These are phyloP conservation scores for Ogataea trehalophila DNA, from an alignment of 805 yeast genomes.

Conservation along the genomic window DNA sequence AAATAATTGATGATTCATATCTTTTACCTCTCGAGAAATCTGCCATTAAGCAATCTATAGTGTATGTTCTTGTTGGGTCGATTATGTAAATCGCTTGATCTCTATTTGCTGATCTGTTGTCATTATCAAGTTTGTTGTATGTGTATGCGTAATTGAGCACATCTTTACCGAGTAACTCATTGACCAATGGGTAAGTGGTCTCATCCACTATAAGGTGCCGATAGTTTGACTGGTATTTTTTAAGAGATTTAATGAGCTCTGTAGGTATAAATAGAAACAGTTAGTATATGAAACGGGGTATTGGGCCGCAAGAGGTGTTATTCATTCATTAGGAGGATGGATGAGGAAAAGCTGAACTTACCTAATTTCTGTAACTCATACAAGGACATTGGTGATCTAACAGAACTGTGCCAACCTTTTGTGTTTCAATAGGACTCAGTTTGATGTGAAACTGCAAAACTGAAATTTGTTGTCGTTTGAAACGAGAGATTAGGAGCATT, in stretches of 20 bases:
- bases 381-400: constrained; percentile 16
- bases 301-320: not conserved
- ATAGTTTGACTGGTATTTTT: constrained; percentile 15
- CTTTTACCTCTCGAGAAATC: constrained; percentile 69
- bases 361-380: constrained; percentile 24
- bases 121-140: constrained; percentile 26
- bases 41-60: constrained; percentile 69
- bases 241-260: constrained; percentile 18
- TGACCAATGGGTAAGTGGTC: constrained; percentile 23
- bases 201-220: constrained; percentile 30
- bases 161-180: constrained; percentile 23
- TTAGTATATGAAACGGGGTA: not conserved
- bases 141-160: constrained; percentile 28
- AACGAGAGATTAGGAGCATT: too few relatives aligned
- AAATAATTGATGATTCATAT: constrained; percentile 68
- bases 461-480: too few relatives aligned
- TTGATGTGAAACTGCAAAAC: too few relatives aligned
- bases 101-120: constrained; percentile 23
- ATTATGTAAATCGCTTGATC: constrained; percentile 74
- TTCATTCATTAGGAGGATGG: not conserved
- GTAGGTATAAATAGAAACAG: not conserved
- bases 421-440: too few relatives aligned
- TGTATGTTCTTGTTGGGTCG: constrained; percentile 56
- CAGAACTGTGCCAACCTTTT: too few relatives aligned
- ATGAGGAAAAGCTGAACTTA: constrained; percentile 6